Conservation (phyloP, 208 protist species). For the Crithidia brevicula region DNA sequence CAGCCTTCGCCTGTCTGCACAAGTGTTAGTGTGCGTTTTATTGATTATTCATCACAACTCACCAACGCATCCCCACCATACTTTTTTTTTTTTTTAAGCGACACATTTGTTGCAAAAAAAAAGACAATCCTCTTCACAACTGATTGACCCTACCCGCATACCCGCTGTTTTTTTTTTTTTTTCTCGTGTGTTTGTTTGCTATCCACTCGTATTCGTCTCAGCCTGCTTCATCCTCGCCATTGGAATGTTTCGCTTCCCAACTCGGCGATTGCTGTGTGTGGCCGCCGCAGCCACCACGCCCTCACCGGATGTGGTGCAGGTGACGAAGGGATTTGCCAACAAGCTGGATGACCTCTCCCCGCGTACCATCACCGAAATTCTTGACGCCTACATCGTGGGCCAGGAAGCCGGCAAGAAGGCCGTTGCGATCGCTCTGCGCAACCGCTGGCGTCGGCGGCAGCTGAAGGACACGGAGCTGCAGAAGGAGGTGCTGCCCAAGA, state of each 20-base stretch:
- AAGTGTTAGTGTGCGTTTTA: too few relatives aligned
- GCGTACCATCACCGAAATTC: slow-evolving; percentile 89
- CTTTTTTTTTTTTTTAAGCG: too few relatives aligned
- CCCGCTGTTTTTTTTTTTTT: neutral
- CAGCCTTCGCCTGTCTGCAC: too few relatives aligned
- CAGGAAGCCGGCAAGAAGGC: slow-evolving; percentile 96
- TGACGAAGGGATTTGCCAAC: slow-evolving; percentile 50
- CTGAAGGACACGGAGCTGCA: slow-evolving; percentile 72
- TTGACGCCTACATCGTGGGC: slow-evolving; percentile 97
- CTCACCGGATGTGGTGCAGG: slow-evolving; percentile 64
- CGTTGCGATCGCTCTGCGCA: slow-evolving; percentile 97
- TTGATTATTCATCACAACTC: too few relatives aligned
- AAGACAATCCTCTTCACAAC: slow-evolving; percentile 4
- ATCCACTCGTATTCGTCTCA: neutral
- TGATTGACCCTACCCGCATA: too few relatives aligned
- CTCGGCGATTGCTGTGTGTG: slow-evolving; percentile 43
- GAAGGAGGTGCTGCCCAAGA: slow-evolving; percentile 93
- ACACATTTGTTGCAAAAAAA: too few relatives aligned
- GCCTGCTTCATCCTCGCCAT: neutral
- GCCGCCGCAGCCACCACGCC: slow-evolving; percentile 49
- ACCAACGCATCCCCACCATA: too few relatives aligned
- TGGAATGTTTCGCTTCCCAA: slow-evolving; percentile 65
- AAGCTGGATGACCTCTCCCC: slow-evolving; percentile 88
- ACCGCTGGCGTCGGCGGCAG: slow-evolving; percentile 93
- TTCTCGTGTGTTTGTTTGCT: slow-evolving; percentile 7